Base-by-base conservation (phyloP, 2,329 filamentous ascomycete species). In the Aureobasidium sp. region DNA sequence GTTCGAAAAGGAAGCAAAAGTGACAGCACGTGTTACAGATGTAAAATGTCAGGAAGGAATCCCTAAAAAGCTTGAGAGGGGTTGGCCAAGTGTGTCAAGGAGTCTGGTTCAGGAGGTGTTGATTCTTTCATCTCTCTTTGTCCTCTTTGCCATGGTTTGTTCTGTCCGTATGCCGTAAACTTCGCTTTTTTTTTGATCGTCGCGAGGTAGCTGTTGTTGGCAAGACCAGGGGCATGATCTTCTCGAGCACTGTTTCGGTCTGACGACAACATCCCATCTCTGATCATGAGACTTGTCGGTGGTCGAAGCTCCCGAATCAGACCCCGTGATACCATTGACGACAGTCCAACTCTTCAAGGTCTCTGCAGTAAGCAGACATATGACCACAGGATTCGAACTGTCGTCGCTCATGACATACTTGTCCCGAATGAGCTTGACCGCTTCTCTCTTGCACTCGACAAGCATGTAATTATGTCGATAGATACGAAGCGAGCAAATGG, bases 21-120 rank as follows among this genome's bases (percentile, higher is more conserved):
- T 44, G 52, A 56, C 39, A 56, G 37, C 5, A 34, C 22, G 12
- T 22, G 52, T 44, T 56, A 56, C 52, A 56, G 52, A 39, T 56
- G 52, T 44, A 29, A 31, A 12, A 22, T 42, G 6, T 53, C 11
- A 34, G 25, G 34, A 25, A 44, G 20, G 8, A 56, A 44, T 44
- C 37, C 39, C 34, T 44, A 31, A 31, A 34, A 31, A 44, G 31
- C 29, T 27, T 27, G 22, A 31, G 9, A 11, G 31, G 9, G 17
- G 4, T n/a, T 37, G 27, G 20, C 31, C 31, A 31, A 31, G 14
- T 6, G 12, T 34, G 15, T 49, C 47, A 49, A n/a, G 27, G 20
- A 31, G 11, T 20, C 15, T 31, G 27, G 25, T 29, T 3, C 14
- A 6, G 5, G 1, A 17, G 5, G 17, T 8, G 22, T 8, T 22